Evolutionary conservation across 202 grass and related monocot genomes (phyloP).

Genomic region (Eragrostis tef): DNA sequence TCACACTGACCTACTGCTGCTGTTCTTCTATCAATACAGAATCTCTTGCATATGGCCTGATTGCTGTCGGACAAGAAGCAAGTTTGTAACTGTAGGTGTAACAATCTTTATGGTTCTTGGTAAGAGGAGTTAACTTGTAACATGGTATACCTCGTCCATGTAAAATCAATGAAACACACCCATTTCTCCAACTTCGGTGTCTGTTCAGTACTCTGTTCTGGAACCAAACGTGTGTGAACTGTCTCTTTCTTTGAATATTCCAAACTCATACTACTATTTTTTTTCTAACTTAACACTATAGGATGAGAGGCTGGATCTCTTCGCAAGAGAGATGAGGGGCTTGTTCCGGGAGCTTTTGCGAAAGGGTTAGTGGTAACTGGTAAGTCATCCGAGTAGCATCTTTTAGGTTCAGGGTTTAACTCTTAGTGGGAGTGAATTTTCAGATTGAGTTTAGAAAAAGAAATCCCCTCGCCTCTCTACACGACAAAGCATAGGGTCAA

Average conservation of each 20-base stretch:
- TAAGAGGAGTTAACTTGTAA: slow-evolving; percentile 44
- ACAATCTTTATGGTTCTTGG: slow-evolving; percentile 41
- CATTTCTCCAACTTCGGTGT: not conserved
- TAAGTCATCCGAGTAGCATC: too few relatives aligned
- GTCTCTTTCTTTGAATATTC: not conserved
- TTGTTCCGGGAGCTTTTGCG: too few relatives aligned
- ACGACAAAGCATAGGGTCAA: too few relatives aligned
- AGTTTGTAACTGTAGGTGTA: slow-evolving; percentile 46
- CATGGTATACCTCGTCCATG: slow-evolving; percentile 6
- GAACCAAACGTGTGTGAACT: not conserved
- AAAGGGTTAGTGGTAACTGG: too few relatives aligned
- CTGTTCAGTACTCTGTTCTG: not conserved
- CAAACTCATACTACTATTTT: not conserved
- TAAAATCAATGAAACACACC: slow-evolving; percentile 28
- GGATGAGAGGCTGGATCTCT: too few relatives aligned
- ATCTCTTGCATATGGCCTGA: slow-evolving; percentile 24
- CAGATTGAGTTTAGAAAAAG: too few relatives aligned
- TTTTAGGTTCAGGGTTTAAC: too few relatives aligned
- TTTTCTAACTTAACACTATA: not conserved
- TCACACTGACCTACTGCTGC: not conserved
- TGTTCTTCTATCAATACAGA: slow-evolving; percentile 10
- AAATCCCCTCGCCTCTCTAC: too few relatives aligned
- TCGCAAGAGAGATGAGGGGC: too few relatives aligned
- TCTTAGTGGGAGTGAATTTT: too few relatives aligned
- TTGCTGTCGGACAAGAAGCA: slow-evolving; percentile 37